Base-by-base conservation (phyloP, 495 filamentous ascomycete species). In the Tuber brumale region DNA sequence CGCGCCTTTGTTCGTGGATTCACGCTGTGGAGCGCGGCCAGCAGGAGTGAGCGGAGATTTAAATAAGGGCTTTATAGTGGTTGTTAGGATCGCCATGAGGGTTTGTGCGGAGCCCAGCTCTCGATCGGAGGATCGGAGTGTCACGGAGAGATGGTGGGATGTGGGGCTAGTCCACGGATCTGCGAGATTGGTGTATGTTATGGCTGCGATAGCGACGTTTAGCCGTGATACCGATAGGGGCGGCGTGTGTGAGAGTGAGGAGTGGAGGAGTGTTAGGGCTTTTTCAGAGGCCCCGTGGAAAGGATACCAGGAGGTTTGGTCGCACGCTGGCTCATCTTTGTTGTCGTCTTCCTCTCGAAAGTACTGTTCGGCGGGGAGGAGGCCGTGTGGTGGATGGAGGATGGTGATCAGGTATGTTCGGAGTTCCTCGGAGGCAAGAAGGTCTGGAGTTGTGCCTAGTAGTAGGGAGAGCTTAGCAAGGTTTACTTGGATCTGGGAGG, bases 151-250 rank as follows among this genome's bases (percentile, higher is more conserved):
- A 1, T 70, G 14, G 7, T 46, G n/a, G 21, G 73, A 48, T 14
- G 69, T 31, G 5, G 77, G 45, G 19, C 75, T 80, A n/a, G 81
- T 80, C 80, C 80, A 82, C 8, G 71, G 41, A 45, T 82, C 81
- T 18, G 69, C 70, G 1, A 27, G 57, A 7, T 75, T 66, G 8
- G 72, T 76, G 35, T 82, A 75, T 0, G 80, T n/a, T 41, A 76
- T 51, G 0, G 81, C 19, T 3, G 61, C 51, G 1, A 76, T 43
- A 2, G 72, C 61, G 8, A 82, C 41, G 6, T 42, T 71, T 18
- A 71, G 71, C 2, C 1, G 14, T 76, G 48, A 37, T 43, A 35
- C 16, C 21, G 21, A 41, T 71, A 12, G 48, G 12, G 44, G n/a
- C 2, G 39, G 27, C 66, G 8, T 18, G 19, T 48, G 37, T 8